phyloP scores from a whole-genome alignment of 495 filamentous ascomycete species.

The Xylaria venustula region DNA sequence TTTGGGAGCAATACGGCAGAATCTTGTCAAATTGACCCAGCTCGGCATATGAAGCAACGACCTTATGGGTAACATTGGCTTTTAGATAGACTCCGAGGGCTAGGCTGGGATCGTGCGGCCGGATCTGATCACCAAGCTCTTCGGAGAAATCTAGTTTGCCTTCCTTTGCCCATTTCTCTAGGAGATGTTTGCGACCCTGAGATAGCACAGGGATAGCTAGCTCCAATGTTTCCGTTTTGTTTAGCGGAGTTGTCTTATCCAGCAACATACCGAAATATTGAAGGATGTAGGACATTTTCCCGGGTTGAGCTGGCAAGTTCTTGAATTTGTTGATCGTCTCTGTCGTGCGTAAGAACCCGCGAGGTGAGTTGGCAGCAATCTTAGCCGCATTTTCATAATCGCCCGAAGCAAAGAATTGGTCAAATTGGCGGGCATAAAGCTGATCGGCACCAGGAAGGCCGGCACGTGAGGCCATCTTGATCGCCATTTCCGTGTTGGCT shows the following conservation, averaged over 20 bases:
- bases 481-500: slow-evolving; percentile 82
- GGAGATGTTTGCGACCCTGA: slow-evolving; percentile 89
- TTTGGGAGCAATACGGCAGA: slow-evolving; percentile 79
- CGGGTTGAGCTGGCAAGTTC: slow-evolving; percentile 68
- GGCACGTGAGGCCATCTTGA: slow-evolving; percentile 92
- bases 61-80: slow-evolving; percentile 85
- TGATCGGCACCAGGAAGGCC: slow-evolving; percentile 94
- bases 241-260: slow-evolving; percentile 83
- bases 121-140: slow-evolving; percentile 90
- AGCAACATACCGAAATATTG: slow-evolving; percentile 98
- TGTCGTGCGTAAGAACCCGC: slow-evolving; percentile 88
- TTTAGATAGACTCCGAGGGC: slow-evolving; percentile 84
- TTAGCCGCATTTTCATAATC: slow-evolving; percentile 88
- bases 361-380: slow-evolving; percentile 92
- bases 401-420: slow-evolving; percentile 71
- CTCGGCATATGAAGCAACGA: slow-evolving; percentile 91
- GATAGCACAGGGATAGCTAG: slow-evolving; percentile 87
- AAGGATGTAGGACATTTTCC: slow-evolving; percentile 86
- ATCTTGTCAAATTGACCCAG: slow-evolving; percentile 96
- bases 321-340: slow-evolving; percentile 96
- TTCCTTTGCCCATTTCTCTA: slow-evolving; percentile 97
- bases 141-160: slow-evolving; percentile 94
- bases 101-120: slow-evolving; percentile 80
- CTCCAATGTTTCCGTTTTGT: slow-evolving; percentile 90
- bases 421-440: slow-evolving; percentile 89